Base-by-base conservation (phyloP, 2,329 filamentous ascomycete species). In the Phaeomoniella chlamydospora region DNA sequence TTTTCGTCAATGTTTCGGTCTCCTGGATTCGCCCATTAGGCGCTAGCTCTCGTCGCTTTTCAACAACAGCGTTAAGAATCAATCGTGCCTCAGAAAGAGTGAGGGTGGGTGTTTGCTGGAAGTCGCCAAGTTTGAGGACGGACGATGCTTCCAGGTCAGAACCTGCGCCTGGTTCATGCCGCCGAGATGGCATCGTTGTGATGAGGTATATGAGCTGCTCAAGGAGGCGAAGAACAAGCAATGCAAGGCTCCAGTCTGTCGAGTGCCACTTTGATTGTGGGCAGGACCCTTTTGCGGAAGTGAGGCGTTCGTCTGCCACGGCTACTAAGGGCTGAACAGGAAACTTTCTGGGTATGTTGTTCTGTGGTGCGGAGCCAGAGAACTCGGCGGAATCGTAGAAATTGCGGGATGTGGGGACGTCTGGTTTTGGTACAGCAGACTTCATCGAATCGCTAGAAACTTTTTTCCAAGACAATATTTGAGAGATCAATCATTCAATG, bases 41-140 rank as follows among this genome's bases (percentile, higher is more conserved):
- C 6, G 38, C 40, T 30, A 37, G 41, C 9, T 37, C 35, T 3
- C 38, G 35, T 4, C 45, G 43, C 5, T 88, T 84, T 42, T 80
- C 70, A 44, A 90, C 74, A 34, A 94, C 78, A 42, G 86, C 86
- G 53, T 88, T 88, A 50, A 98, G 84, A 52, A 98, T 81, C 35
- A 94, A 74, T 48, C 85, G 75, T 2, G 90, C 87, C 62, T 96
- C 90, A 19, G 85, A 93, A 36, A 94, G 73, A 32, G 87, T 94
- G 42, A 98, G 69, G 4, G 87, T 88, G 54, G 90, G 85, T 45
- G 92, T 86, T 52, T 88, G 70, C 49, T 92, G 77, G 61, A 96
- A 94, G 55, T 94, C 88, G 61, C 90, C 90, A 9, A 98, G 80
- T 56, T 80, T 82, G 44, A 96, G 75, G 37, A 76, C 75, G 5